Conservation (phyloP, 192 early-diverging fungal genomes). For the Radiomyces spectabilis region DNA sequence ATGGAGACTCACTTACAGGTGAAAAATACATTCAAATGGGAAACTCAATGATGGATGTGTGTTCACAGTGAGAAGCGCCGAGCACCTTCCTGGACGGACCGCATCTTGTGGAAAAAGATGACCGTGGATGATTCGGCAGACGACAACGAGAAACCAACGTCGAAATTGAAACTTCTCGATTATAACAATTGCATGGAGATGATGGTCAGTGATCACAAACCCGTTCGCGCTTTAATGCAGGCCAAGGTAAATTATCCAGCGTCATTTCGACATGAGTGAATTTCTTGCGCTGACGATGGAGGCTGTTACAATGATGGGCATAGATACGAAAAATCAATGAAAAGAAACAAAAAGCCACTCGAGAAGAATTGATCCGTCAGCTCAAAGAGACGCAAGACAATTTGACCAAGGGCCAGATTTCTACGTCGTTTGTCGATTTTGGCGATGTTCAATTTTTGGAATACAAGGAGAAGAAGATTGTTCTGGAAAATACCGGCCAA, state of each 20-base stretch:
- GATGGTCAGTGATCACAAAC: constrained; percentile 85
- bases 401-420: constrained; percentile 65
- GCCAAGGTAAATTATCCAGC: constrained; percentile 35
- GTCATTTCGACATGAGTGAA: not conserved
- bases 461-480: constrained; percentile 39
- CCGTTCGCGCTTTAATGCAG: constrained; percentile 68
- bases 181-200: constrained; percentile 60
- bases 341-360: constrained; percentile 45
- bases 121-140: constrained; percentile 32
- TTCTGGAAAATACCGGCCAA: constrained; percentile 67
- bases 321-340: constrained; percentile 54
- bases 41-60: not conserved
- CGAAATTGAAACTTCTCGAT: constrained; percentile 32
- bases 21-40: not conserved
- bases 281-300: not conserved
- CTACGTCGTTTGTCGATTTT: constrained; percentile 58
- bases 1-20: not conserved
- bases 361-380: constrained; percentile 59
- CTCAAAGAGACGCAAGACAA: constrained; percentile 73
- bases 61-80: constrained; percentile 62
- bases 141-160: no score
- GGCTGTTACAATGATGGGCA: not conserved
- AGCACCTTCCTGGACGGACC: constrained; percentile 89
- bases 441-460: constrained; percentile 54
- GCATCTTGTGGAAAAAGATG: constrained; percentile 78